These are phyloP conservation scores for Malus domestica DNA, from an alignment of 306 rosid genomes.

Conservation along the genomic window DNA sequence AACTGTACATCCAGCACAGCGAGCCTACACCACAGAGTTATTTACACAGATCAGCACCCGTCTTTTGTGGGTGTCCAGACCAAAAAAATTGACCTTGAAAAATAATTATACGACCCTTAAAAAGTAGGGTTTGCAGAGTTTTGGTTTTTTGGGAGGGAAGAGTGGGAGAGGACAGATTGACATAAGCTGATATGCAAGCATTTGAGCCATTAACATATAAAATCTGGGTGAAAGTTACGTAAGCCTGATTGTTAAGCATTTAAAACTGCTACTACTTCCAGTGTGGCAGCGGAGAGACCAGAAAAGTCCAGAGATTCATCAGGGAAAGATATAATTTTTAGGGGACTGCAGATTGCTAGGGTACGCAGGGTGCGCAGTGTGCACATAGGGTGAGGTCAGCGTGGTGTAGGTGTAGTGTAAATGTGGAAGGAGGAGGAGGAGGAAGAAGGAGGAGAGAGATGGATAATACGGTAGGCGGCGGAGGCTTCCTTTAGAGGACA, in stretches of 20 bases:
- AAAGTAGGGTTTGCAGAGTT: neutral
- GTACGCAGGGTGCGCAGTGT: neutral
- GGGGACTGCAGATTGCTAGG: neutral
- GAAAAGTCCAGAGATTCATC: neutral
- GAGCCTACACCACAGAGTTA: neutral
- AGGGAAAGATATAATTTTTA: neutral
- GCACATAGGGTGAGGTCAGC: conserved; percentile 20
- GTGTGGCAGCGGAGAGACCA: neutral
- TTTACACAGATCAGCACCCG: conserved; percentile 8
- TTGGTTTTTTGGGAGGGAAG: neutral
- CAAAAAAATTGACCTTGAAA: neutral
- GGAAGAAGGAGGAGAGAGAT: neutral
- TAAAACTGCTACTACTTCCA: neutral
- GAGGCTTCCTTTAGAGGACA: conserved; percentile 34
- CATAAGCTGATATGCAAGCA: neutral
- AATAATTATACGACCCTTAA: neutral
- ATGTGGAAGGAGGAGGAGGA: neutral
- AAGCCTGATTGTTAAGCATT: neutral
- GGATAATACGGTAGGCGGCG: conserved; percentile 53
- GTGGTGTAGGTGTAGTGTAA: conserved; percentile 23
- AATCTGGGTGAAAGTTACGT: conserved; percentile 28
- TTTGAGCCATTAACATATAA: neutral
- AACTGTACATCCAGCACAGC: neutral
- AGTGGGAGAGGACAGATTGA: neutral
- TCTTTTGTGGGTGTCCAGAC: conserved; percentile 27